phyloP scores from a whole-genome alignment of 2,329 filamentous ascomycete genomes.

The Aspergillus versicolor region DNA sequence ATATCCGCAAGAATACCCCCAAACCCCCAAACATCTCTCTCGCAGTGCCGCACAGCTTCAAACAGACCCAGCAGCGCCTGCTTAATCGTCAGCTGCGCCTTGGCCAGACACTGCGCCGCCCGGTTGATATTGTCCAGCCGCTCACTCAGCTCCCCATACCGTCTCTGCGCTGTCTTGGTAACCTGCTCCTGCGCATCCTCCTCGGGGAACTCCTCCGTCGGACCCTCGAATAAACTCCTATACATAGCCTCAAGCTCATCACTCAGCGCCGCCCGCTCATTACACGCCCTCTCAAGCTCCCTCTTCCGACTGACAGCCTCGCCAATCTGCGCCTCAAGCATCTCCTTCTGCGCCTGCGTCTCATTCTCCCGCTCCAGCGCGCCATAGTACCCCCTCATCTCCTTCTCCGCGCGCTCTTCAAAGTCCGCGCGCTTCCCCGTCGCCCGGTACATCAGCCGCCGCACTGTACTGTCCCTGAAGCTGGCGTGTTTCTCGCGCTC shows the following conservation, averaged over 20 bases:
- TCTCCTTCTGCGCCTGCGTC: neutral
- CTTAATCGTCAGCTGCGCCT: neutral
- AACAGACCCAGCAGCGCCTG: neutral
- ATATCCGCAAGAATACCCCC: neutral
- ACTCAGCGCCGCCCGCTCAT: neutral
- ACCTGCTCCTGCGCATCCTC: conserved; percentile 4
- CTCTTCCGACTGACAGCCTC: neutral
- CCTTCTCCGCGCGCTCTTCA: conserved; percentile 1
- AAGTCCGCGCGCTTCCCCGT: neutral
- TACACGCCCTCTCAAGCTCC: neutral
- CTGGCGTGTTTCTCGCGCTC: conserved; percentile 2
- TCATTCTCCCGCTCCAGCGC: neutral
- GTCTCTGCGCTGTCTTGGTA: neutral
- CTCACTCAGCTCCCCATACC: neutral
- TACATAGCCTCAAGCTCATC: conserved; percentile 5
- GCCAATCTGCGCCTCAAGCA: neutral
- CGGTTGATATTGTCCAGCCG: neutral
- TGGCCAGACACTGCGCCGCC: conserved; percentile 4
- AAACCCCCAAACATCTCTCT: conserved; percentile 2
- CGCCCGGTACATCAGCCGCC: conserved; percentile 3
- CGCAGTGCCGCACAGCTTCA: neutral
- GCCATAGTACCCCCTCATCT: conserved; percentile 3
- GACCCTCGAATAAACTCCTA: neutral
- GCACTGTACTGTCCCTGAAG: conserved; percentile 4
- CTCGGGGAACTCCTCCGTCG: conserved; percentile 3